A percentile compares a stretch with the other conserved stretches of the same genome.
These are phyloP conservation scores for Aspergillus proliferans DNA, from an alignment of 2,329 filamentous ascomycete genomes.

Conservation along the genomic window DNA sequence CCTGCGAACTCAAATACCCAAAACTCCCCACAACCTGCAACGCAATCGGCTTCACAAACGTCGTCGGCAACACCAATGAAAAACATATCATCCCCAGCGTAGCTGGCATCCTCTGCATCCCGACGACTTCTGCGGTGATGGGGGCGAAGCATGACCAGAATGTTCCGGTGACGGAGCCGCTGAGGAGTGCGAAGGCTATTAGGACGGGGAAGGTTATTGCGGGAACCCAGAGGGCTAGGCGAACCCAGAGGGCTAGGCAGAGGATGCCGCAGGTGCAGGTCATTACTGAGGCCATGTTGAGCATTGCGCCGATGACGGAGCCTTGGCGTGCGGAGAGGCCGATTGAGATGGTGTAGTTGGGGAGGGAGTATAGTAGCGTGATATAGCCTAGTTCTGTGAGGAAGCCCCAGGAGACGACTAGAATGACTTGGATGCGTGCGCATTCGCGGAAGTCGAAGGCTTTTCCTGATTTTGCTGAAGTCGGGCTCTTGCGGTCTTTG, in stretches of 20 bases:
- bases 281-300: constrained; percentile 56
- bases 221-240: constrained; percentile 57
- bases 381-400: constrained; percentile 62
- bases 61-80: constrained; percentile 48
- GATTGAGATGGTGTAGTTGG: constrained; percentile 56
- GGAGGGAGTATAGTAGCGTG: constrained; percentile 57
- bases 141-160: constrained; percentile 56
- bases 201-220: constrained; percentile 54
- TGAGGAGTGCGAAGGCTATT: constrained; percentile 53
- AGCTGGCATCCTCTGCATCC: constrained; percentile 51
- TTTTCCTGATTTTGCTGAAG: constrained; percentile 19
- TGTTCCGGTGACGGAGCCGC: constrained; percentile 54
- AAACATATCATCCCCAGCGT: constrained; percentile 57
- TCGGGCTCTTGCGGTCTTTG: constrained; percentile 49
- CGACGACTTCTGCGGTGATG: constrained; percentile 56
- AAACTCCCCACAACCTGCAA: constrained; percentile 48
- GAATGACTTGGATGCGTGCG: constrained; percentile 40
- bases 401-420: constrained; percentile 55
- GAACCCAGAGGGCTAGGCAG: constrained; percentile 57
- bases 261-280: constrained; percentile 53
- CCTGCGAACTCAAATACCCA: constrained; percentile 36
- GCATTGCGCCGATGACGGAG: constrained; percentile 54
- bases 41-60: constrained; percentile 51
- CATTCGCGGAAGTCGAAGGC: not conserved
- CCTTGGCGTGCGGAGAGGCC: constrained; percentile 56